A percentile compares a stretch with the other conserved stretches of the same genome.
Evolutionary conservation across 768 basidiomycete species (phyloP).

Genomic region (Tylopilus felleus): DNA sequence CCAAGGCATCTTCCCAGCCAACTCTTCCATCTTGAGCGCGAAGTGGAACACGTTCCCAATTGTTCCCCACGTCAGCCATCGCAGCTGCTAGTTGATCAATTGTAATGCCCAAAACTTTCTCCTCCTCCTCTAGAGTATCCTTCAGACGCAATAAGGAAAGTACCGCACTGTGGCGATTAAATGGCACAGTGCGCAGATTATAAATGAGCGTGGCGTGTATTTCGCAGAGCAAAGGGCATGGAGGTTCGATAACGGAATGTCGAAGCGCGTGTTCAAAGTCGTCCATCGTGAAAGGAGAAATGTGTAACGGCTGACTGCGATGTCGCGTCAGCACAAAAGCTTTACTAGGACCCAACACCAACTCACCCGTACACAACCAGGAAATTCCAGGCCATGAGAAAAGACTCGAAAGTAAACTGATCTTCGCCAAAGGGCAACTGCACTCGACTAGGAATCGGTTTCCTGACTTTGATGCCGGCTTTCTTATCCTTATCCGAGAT

Average conservation of each 20-base stretch:
- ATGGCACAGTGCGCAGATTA: conserved; percentile 78
- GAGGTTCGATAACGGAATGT: conserved; percentile 64
- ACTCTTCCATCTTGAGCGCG: conserved; percentile 70
- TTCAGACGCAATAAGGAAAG: conserved; percentile 53
- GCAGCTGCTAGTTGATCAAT: conserved; percentile 62
- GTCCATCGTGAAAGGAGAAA: conserved; percentile 89
- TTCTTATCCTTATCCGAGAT: conserved; percentile 81
- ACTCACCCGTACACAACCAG: conserved; percentile 88
- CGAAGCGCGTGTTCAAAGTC: conserved; percentile 87
- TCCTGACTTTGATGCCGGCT: conserved; percentile 63
- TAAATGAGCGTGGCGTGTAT: conserved; percentile 88
- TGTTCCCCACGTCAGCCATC: conserved; percentile 80
- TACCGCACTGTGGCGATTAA: conserved; percentile 71
- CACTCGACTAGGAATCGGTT: conserved; percentile 61
- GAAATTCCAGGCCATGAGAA: conserved; percentile 93
- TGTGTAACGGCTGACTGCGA: conserved; percentile 74
- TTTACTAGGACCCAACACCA: background rate
- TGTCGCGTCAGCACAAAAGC: conserved; percentile 5
- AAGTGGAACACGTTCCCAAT: conserved; percentile 79
- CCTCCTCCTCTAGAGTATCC: conserved; percentile 41
- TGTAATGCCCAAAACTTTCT: conserved; percentile 50
- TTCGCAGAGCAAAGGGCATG: conserved; percentile 80
- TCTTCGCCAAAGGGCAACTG: conserved; percentile 68
- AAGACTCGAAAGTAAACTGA: conserved; percentile 69
- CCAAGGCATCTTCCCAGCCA: conserved; percentile 89